Base-by-base conservation (phyloP, 768 basidiomycete species). In the Podaxis rugospora region DNA sequence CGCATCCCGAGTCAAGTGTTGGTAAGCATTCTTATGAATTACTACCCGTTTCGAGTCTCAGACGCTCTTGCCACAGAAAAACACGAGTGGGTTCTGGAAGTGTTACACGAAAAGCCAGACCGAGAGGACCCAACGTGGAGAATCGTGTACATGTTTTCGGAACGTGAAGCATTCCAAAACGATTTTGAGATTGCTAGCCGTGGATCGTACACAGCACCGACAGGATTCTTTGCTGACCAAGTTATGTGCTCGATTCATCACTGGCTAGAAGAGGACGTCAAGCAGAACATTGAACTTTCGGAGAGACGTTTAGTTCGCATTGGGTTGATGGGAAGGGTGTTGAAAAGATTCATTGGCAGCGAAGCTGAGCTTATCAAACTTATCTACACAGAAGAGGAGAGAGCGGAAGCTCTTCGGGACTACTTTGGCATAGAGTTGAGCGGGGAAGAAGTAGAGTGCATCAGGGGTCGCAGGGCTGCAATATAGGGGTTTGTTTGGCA, bases 1-100 rank as follows among this genome's bases (percentile, higher is more conserved):
- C 13, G 13, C 59, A 61, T 36, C 49, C 50, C 18, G 51, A 56
- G 13, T 60, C 59, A 3, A 61, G 59, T 21, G 46, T 64, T 28
- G 55, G 63, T 61, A 39, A 28, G 50, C 14, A 21, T 23, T 14
- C 13, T n/a, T n/a, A n/a, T n/a, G 16, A 5, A 35, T 25, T 44
- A 11, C 28, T 36, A 11, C 28, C 11, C 18, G 1, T 36, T 23
- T 23, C 3, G 18, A 49, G 4, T 49, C 6, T 36, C 16, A 4
- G 5, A 57, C 14, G 54, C 16, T n/a, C 32, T n/a, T 11, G 2
- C 16, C 16, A 35, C 9, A 58, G 50, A 51, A 10, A 10, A 1
- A 42, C 23, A n/a, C 14, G 57, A 32, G 32, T 59, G 50, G 50
- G 28, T 59, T n/a, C 18, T 39, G 9, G 57, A 59, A 28, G 37